A percentile compares a stretch with the other conserved stretches of the same genome.
These are phyloP conservation scores for Fraxinus albicans DNA, from an alignment of 305 asterid species.

Conservation along the genomic window DNA sequence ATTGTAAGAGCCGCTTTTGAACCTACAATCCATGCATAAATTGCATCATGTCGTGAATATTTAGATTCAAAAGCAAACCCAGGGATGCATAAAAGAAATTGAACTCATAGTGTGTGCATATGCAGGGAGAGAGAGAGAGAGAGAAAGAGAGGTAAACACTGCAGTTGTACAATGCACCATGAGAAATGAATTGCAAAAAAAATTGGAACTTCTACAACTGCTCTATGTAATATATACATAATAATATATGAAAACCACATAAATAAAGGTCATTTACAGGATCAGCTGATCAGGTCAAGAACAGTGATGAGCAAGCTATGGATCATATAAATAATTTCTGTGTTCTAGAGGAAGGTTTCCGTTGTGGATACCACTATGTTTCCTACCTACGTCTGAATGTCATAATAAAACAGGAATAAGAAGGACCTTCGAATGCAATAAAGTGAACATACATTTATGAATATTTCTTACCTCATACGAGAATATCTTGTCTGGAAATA, in stretches of 20 bases:
- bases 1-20: constrained; percentile 77
- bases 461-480: constrained; percentile 62
- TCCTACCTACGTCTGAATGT: background rate
- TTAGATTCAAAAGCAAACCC: constrained; percentile 19
- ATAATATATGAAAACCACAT: constrained; percentile 1
- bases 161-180: background rate
- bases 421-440: background rate
- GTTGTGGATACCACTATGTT: background rate
- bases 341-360: background rate
- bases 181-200: background rate
- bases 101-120: background rate
- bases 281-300: background rate
- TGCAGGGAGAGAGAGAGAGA: background rate
- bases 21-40: constrained; percentile 42
- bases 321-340: background rate
- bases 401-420: background rate
- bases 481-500: constrained; percentile 77
- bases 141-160: background rate
- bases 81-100: constrained; percentile 12
- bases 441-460: background rate
- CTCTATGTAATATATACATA: background rate
- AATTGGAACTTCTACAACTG: background rate
- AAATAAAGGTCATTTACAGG: background rate
- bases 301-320: background rate
- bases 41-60: constrained; percentile 22